Evolutionary conservation across 352 stramenopile species (phyloP), one percentile per base, ranked within the genome.

Genomic region (Globisporangium iwayamae): DNA sequence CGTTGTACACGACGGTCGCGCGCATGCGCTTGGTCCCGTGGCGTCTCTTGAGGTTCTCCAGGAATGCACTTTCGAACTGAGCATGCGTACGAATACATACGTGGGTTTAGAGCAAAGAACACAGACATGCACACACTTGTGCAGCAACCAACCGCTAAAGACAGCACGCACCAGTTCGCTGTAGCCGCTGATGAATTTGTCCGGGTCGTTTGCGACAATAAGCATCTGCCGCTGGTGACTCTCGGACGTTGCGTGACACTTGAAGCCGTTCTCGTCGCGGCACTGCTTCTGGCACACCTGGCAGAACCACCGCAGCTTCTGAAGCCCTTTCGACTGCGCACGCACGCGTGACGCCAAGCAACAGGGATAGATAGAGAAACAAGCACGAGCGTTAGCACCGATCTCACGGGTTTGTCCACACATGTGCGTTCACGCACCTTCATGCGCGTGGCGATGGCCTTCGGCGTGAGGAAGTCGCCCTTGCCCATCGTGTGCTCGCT

Each of bases 231-330:
- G 90, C 64, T 99, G 83, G 81, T 99, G 98, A 7, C 90, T 94
- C 70, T 99, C 98, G 38, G 89, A 98, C 11, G 83, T 98, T 36
- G 97, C 91, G 81, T 99, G 98, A 70, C 97, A 99, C 83, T 99
- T 99, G 83, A 99, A 99, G 16, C 98, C 98, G 79, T 99, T 99
- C 75, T 99, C 97, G 71, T 99, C 98, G n/a, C 97, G 92, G 74
- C 98, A 99, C 79, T 99, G 97, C 81, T 99, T 99, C 72, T 96
- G 76, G 74, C 97, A 99, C 75, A 99, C 98, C 79, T 99, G 97
- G 73, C 98, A 99, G 76, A 98, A 98, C 90, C 97, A 99, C 22
- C 96, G 93, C 50, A 99, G 87, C 78, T 99, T 99, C 76, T 99
- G 96, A 2, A 99, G 87, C 13, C 98, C 98, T 69, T 97, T 98